Evolutionary conservation across 164 flowering plant genomes (phyloP), one percentile per base, ranked within the genome.

Genomic region (Stephania yunnanensis): DNA sequence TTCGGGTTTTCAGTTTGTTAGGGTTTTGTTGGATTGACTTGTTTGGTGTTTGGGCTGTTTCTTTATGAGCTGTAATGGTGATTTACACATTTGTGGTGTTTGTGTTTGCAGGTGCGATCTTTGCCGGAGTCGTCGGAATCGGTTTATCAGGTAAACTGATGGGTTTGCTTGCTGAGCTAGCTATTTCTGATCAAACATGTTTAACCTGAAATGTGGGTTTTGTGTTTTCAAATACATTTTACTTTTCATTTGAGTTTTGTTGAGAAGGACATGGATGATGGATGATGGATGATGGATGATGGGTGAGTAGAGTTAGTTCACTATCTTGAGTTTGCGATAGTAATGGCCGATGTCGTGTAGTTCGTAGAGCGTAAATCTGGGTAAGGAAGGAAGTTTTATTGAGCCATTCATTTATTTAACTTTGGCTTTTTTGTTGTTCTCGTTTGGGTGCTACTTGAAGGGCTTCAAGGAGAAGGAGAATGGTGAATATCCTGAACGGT

Each of bases 401-500:
- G 25, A 22, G 30, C 10, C 29, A 10, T 48, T 50, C 17, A 45
- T 58, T 11, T 53, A 11, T 19, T 75, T 30, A 25, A 1, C 12
- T 25, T 36, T 36, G 42, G 42, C 42, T 36, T 36, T 36, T 6
- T 42, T 58, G 48, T 45, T 71, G 68, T 58, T 12, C 6, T n/a
- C 2, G 1, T 61, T 61, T 61, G 42, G 42, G 42, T 17, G 5
- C 66, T 46, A 12, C 68, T 45, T 75, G 72, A 80, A 89, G 94
- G 81, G 30, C 73, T 69, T 46, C 17, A 87, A 80, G 76, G 89
- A 74, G 73, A 90, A 81, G 74, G 78, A 69, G 19, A 73, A 73
- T 15, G 74, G 75, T 42, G 76, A 53, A 22, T 20, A 68, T 25
- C 74, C 80, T 46, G 93, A 86, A 72, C 83, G 73, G 70, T 69